Base-by-base conservation (phyloP, 1,284 basidiomycete genomes). In the Apiotrichum gamsii region DNA sequence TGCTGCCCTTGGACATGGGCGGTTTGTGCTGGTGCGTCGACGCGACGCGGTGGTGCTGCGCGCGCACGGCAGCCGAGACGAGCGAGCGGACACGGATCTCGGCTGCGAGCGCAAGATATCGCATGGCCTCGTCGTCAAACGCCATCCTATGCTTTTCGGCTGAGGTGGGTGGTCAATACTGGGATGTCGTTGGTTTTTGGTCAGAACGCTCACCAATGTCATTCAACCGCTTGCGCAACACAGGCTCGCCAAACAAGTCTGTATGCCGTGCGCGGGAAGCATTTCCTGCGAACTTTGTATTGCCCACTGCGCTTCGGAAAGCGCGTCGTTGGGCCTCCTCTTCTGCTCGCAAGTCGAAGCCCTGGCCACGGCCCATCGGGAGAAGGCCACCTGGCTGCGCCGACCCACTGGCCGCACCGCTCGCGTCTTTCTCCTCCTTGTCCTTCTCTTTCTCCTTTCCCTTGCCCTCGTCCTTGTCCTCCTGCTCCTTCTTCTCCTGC, bases 41-140 rank as follows among this genome's bases (percentile, higher is more conserved):
- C 23, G 51, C 50, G 3, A 65, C 62, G 2, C 70, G 65, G 47
- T 72, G 69, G 18, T 51, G 47, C 43, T 69, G 67, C 3, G 67
- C 69, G 8, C 58, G 45, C 15, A 67, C 47, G 15, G 67, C 56
- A 0, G 57, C 54, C 6, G 51, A 20, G 8, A 72, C 38, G 3
- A 72, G 49, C 2, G 56, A 32, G 14, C 65, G 58, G 0, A 70
- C 49, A 1, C 66, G 62, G 8, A 54, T 38, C 57, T 72, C 70
- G 29, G 67, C 62, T 3, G 67, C 64, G 11, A 67, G 51, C 2
- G 65, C 58, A 8, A 72, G 58, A 48, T 65, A 69, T 9, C 58
- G 41, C 38, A 67, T 49, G 3, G 63, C 55, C 16, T 69, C 68
- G 21, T 64, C 60, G 43, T 68, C 63, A 29, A 72, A 50, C 3